A percentile compares a stretch with the other conserved stretches of the same genome.
phyloP scores from a whole-genome alignment of 2,329 filamentous ascomycete genomes.

The Seiridium cupressi region DNA sequence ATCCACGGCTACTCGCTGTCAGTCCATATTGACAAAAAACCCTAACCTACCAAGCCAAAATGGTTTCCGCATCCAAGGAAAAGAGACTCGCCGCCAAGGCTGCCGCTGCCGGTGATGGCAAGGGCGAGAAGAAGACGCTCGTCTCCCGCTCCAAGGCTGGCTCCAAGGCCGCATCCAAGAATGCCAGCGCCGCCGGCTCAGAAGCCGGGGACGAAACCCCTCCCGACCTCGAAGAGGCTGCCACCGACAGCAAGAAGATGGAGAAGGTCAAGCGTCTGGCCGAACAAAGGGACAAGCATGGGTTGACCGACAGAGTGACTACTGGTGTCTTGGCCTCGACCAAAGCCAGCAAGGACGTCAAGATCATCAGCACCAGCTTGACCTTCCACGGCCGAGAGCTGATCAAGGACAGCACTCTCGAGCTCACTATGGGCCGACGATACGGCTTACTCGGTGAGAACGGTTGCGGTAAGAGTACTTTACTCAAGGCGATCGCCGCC shows the following conservation, averaged over 20 bases:
- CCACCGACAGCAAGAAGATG: constrained; percentile 69
- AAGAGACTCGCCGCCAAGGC: constrained; percentile 72
- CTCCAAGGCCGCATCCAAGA: constrained; percentile 66
- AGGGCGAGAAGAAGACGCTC: constrained; percentile 74
- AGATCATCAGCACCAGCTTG: constrained; percentile 89
- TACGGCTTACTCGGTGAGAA: constrained; percentile 98
- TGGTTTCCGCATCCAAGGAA: constrained; percentile 70
- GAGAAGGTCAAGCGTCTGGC: constrained; percentile 83
- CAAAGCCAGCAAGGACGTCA: constrained; percentile 84
- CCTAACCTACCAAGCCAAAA: constrained; percentile 35
- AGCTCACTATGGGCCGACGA: constrained; percentile 87
- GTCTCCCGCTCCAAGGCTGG: constrained; percentile 64
- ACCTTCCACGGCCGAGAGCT: constrained; percentile 98
- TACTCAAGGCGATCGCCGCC: constrained; percentile 89
- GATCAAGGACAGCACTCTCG: constrained; percentile 89
- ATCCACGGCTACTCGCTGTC: constrained; percentile 4
- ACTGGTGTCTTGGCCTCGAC: constrained; percentile 93
- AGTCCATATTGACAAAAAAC: not conserved
- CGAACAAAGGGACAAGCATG: constrained; percentile 92
- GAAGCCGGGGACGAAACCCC: constrained; percentile 67
- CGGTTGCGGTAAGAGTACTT: constrained; percentile 98
- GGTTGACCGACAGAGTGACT: constrained; percentile 95
- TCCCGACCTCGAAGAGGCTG: constrained; percentile 65
- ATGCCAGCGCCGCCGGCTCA: constrained; percentile 60
- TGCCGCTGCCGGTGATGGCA: constrained; percentile 70